Conservation (phyloP, 2,329 filamentous ascomycete genomes). For the Fusarium xyrophilum region DNA sequence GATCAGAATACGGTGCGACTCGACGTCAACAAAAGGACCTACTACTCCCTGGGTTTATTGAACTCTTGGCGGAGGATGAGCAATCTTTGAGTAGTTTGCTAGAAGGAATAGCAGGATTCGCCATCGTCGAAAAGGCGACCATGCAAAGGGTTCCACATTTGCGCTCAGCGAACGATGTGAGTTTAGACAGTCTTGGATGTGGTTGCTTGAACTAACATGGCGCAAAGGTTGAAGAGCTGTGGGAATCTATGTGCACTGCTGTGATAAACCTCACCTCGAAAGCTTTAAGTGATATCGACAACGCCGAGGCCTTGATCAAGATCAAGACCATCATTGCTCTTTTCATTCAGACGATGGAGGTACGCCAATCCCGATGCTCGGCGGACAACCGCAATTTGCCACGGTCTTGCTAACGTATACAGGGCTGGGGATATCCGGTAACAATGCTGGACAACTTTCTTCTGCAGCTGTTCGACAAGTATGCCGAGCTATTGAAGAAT, state of each 20-base stretch:
- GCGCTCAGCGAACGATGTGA: conserved; percentile 80
- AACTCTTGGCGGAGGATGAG: conserved; percentile 81
- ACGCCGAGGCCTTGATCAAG: conserved; percentile 89
- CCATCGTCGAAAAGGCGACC: conserved; percentile 93
- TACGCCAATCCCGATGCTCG: conserved; percentile 74
- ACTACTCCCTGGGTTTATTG: conserved; percentile 77
- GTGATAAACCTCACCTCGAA: conserved; percentile 83
- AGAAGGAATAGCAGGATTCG: conserved; percentile 94
- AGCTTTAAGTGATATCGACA: conserved; percentile 78
- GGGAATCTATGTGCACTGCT: conserved; percentile 96
- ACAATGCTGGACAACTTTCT: conserved; percentile 82
- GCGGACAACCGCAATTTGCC: conserved; percentile 53
- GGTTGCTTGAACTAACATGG: conserved; percentile 2
- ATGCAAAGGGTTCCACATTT: conserved; percentile 86
- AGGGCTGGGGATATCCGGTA: conserved; percentile 92
- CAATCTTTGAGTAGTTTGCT: conserved; percentile 86
- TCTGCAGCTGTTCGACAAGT: conserved; percentile 90
- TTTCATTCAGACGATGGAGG: conserved; percentile 98
- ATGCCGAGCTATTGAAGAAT: conserved; percentile 87
- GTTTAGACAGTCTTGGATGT: conserved; percentile 37
- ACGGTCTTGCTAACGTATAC: conserved; percentile 74
- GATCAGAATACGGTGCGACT: conserved; percentile 89
- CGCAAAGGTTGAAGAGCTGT: conserved; percentile 86
- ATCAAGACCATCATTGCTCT: conserved; percentile 92
- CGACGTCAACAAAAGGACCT: conserved; percentile 91